phyloP scores from a whole-genome alignment of 805 yeast species.

The Cyberlindnera meyerae region DNA sequence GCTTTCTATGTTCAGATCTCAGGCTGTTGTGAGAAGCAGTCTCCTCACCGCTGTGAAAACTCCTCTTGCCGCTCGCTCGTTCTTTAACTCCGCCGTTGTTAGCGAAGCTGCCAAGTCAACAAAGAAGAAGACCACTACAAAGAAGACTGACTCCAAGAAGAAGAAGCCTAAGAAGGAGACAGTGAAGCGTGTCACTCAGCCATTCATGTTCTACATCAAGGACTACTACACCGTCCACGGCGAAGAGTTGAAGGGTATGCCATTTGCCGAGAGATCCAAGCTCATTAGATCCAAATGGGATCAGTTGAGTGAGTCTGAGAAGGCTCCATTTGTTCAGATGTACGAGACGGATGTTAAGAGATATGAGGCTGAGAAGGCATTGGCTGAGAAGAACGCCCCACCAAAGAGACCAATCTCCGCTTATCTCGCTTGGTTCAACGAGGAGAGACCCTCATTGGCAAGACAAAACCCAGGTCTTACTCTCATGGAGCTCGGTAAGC shows the following conservation, averaged over 20 bases:
- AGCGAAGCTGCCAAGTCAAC: conserved; percentile 7
- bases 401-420: conserved; percentile 23
- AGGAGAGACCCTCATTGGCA: conserved; percentile 10
- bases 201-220: conserved; percentile 14
- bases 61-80: conserved; percentile 7
- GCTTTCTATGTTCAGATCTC: conserved; percentile 7
- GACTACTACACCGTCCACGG: conserved; percentile 11
- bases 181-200: conserved; percentile 9
- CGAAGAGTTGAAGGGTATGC: conserved; percentile 9
- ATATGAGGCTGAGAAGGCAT: conserved; percentile 13
- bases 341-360: conserved; percentile 16
- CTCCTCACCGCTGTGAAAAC: neutral
- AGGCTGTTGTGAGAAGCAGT: conserved; percentile 1
- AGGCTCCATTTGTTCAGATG: conserved; percentile 8
- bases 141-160: conserved; percentile 6
- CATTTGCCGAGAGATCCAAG: conserved; percentile 14
- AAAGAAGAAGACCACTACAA: conserved; percentile 7
- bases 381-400: conserved; percentile 13
- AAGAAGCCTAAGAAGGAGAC: conserved; percentile 7
- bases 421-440: conserved; percentile 14
- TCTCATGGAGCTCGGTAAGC: conserved; percentile 39
- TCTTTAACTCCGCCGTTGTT: conserved; percentile 6
- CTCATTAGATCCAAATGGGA: conserved; percentile 13
- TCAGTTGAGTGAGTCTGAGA: conserved; percentile 9
- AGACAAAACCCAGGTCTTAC: conserved; percentile 16